Base-by-base conservation (phyloP, 2,329 filamentous ascomycete species). In the Phyllosticta capitalensis region DNA sequence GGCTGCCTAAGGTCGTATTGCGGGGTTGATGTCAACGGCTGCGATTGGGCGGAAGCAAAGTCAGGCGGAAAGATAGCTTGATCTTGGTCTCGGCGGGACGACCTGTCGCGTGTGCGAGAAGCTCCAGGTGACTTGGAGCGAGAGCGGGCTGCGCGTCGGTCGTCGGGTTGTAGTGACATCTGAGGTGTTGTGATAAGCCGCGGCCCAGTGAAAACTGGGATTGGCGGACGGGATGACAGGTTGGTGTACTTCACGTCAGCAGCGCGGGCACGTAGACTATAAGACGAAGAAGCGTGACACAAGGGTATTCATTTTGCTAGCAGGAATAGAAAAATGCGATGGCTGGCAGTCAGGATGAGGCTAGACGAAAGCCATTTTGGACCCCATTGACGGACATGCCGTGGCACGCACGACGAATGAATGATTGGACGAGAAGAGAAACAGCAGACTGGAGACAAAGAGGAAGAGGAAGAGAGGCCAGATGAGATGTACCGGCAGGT, bases 1-100 rank as follows among this genome's bases (percentile, higher is more conserved):
- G 75, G 73, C 64, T 76, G 67, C 68, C 74, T 73, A 65, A 72
- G 66, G 54, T 76, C 74, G 63, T 75, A 75, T 58, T 71, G 67
- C 58, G 72, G 69, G 63, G 66, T 63, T 38, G 65, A 61, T 7
- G 54, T 52, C 63, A 64, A 67, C 61, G 65, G 66, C 28, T 48
- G 54, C 51, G 59, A 20, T 54, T 61, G 22, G 61, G 60, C 50
- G 57, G 66, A 61, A 57, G 55, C 51, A 55, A 60, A 28, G 67
- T 58, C 52, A 58, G 51, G 22, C 56, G 56, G 24, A 33, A 59
- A 54, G 24, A 45, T n/a, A n/a, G 56, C 56, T 33, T 51, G 56
- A 21, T 51, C 52, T 45, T 59, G 51, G 38, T 59, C 56, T 38
- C 53, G 22, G 20, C 56, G 56, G 56, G 33, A 54, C 14, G 74